phyloP scores from a whole-genome alignment of 2,329 filamentous ascomycete genomes.

The Kalmusia sp. region DNA sequence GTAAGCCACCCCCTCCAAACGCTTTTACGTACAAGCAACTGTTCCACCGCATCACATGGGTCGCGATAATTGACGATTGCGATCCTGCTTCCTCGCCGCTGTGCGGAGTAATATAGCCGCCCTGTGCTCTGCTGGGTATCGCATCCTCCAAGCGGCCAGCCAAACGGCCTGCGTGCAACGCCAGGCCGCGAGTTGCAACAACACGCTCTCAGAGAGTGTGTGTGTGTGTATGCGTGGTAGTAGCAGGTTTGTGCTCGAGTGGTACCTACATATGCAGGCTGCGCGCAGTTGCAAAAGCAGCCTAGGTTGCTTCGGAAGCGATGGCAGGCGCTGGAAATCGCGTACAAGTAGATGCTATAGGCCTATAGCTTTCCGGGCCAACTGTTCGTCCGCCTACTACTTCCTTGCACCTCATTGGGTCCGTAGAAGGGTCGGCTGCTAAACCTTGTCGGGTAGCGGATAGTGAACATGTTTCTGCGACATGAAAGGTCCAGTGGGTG shows the following conservation, averaged over 20 bases:
- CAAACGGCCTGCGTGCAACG: constrained; percentile 7
- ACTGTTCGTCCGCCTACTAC: neutral
- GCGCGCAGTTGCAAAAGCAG: too few species aligned
- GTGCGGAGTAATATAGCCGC: constrained; percentile 17
- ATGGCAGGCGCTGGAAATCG: too few species aligned
- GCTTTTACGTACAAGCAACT: constrained; percentile 29
- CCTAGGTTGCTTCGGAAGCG: neutral
- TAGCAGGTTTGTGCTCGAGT: too few species aligned
- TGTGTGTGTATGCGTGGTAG: too few species aligned
- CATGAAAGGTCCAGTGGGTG: neutral
- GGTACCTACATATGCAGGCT: constrained; percentile 19
- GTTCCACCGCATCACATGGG: constrained; percentile 16
- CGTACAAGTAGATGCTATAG: too few species aligned
- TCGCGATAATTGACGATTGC: neutral
- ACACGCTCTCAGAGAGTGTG: neutral
- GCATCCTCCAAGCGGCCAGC: constrained; percentile 19
- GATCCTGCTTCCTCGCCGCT: constrained; percentile 3
- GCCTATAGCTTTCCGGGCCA: neutral
- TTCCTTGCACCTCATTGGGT: constrained; percentile 12
- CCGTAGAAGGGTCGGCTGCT: constrained; percentile 10
- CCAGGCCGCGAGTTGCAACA: neutral
- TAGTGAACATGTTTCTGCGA: neutral
- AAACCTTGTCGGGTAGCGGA: neutral
- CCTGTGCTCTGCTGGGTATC: constrained; percentile 12
- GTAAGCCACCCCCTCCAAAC: constrained; percentile 6